These are phyloP conservation scores for Salix viminalis DNA, from an alignment of 345 rosid genomes.

Conservation along the genomic window DNA sequence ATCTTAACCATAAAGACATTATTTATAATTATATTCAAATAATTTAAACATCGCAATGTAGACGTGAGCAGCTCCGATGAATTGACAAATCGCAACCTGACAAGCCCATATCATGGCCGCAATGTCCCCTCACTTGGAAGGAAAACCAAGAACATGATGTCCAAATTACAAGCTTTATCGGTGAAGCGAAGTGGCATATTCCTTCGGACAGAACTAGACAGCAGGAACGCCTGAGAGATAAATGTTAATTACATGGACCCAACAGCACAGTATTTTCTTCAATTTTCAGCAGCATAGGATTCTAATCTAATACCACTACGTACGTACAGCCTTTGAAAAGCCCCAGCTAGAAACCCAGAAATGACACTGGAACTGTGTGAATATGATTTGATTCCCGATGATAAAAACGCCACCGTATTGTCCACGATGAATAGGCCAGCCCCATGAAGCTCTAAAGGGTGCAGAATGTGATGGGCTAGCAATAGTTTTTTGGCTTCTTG, in stretches of 20 bases:
- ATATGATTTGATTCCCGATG: conserved; percentile 8
- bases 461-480: conserved; percentile 7
- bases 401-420: conserved; percentile 3
- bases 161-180: neutral
- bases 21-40: too few species aligned
- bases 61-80: neutral
- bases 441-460: conserved; percentile 16
- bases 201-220: conserved; percentile 18
- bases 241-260: conserved; percentile 8
- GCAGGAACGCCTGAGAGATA: conserved; percentile 17
- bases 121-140: neutral
- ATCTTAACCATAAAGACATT: too few species aligned
- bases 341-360: neutral
- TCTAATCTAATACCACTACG: conserved; percentile 8
- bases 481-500: conserved; percentile 28
- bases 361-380: neutral
- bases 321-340: neutral
- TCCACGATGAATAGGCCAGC: neutral
- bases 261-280: neutral
- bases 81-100: neutral
- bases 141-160: neutral
- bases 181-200: conserved; percentile 9
- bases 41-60: too few species aligned
- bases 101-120: neutral
- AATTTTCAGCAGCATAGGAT: conserved; percentile 23